Conservation (phyloP, 768 basidiomycete species). For the Clathrus columnatus region DNA sequence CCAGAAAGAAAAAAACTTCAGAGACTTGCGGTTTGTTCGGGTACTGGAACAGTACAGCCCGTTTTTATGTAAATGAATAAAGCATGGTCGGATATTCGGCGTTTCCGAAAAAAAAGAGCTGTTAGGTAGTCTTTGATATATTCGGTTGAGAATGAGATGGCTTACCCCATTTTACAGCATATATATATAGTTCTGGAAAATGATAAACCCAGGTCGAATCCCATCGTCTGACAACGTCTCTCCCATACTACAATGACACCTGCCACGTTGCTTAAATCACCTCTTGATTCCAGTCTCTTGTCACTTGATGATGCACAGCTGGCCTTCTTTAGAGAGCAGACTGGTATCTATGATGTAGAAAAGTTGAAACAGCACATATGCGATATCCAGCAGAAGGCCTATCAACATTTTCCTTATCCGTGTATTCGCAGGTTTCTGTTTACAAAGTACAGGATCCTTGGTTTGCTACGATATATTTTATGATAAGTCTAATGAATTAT, state of each 20-base stretch:
- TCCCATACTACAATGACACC: not conserved
- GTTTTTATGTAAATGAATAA: no score
- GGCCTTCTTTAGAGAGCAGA: conserved; percentile 11
- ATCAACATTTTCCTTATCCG: conserved; percentile 10
- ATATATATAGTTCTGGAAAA: no score
- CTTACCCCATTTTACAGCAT: no score
- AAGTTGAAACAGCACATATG: conserved; percentile 9
- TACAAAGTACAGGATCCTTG: not conserved
- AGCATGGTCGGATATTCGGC: no score
- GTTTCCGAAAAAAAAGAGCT: no score
- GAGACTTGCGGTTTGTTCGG: no score
- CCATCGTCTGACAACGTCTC: no score
- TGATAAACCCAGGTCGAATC: no score
- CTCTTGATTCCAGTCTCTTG: conserved; percentile 6
- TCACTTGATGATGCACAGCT: not conserved
- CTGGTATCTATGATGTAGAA: conserved; percentile 8
- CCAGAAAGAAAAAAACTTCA: no score
- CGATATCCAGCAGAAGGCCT: conserved; percentile 7
- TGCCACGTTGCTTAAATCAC: not conserved
- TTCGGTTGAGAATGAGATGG: no score
- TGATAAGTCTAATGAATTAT: not conserved
- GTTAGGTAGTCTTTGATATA: no score
- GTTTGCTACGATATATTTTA: not conserved
- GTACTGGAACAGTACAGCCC: no score
- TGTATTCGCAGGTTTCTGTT: conserved; percentile 10